Evolutionary conservation across 345 rosid species (phyloP), one percentile per base, ranked within the genome.

Genomic region (Geranium brycei): DNA sequence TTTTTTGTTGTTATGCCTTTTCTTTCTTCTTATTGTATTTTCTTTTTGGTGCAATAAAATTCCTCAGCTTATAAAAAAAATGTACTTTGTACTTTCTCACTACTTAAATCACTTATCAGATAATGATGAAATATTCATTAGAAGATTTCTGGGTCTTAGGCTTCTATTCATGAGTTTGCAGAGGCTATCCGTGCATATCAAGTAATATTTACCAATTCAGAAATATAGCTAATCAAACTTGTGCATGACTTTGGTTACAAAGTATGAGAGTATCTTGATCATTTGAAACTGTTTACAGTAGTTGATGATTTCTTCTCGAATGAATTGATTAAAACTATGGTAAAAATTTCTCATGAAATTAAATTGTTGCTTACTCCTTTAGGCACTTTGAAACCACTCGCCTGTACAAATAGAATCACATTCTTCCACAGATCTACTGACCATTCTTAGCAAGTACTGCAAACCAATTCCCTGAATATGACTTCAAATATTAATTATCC

Each of bases 141-240:
- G 7, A 17, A 68, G 59, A 23, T 30, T 64, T 53, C 74, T 17
- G 67, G 31, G 63, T 58, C 31, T 74, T 64, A 95, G 99, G 87
- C 78, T 73, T 85, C 88, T 63, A 83, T 87, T 65, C 83, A 73
- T 73, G 97, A 79, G 77, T 95, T 91, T 78, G 84, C 81, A 17
- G 96, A 91, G 82, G 97, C 96, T 69, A 77, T 91, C 66, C 87
- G 78, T 77, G 97, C 96, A 70, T 91, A 85, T 79, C 88, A 76
- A 69, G 88, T 83, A 69, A 95, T 95, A 77, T 95, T 95, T 85
- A 95, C 96, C 0, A 91, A 95, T 72, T 88, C 95, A n/a, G 95
- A 85, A 75, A 77, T 76, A 72, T 87, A 85, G 69, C 83, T 91
- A 65, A 82, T 82, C 74, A 81, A 73, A 80, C 89, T 95, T 51